A percentile compares a stretch with the other conserved stretches of the same genome.
phyloP scores from a whole-genome alignment of 441 rosid species.

The Raphanus hybrid region DNA sequence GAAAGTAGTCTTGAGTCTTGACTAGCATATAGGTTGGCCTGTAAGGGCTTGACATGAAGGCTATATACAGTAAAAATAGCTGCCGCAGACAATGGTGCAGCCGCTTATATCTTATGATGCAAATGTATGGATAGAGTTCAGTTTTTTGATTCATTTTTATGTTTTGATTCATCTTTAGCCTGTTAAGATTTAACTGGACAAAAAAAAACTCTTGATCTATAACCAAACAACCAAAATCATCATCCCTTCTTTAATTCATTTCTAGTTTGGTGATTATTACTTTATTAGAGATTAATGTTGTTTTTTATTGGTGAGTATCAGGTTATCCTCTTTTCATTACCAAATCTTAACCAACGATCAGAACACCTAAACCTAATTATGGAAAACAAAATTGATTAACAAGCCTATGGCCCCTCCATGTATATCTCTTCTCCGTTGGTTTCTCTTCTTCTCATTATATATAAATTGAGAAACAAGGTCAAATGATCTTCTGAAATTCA shows the following conservation, averaged over 20 bases:
- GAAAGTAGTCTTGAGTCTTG: neutral
- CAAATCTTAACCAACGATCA: slow-evolving; percentile 33
- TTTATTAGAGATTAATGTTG: neutral
- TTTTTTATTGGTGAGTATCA: slow-evolving; percentile 6
- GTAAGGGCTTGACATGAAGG: neutral
- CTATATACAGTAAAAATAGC: neutral
- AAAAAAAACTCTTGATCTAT: neutral
- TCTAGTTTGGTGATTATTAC: slow-evolving; percentile 21
- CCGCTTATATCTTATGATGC: slow-evolving; percentile 7
- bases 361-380: slow-evolving; percentile 38
- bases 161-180: slow-evolving; percentile 1
- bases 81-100: neutral
- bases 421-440: slow-evolving; percentile 33
- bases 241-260: slow-evolving; percentile 22
- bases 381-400: slow-evolving; percentile 20
- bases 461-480: slow-evolving; percentile 35
- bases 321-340: slow-evolving; percentile 16
- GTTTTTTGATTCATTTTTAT: neutral
- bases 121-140: slow-evolving; percentile 12
- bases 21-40: neutral
- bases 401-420: slow-evolving; percentile 23
- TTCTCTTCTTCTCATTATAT: neutral
- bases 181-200: neutral
- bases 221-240: slow-evolving; percentile 17
- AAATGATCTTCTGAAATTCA: slow-evolving; percentile 22